These are phyloP conservation scores for Suillus brevipes DNA, from an alignment of 768 basidiomycete genomes.

Conservation along the genomic window DNA sequence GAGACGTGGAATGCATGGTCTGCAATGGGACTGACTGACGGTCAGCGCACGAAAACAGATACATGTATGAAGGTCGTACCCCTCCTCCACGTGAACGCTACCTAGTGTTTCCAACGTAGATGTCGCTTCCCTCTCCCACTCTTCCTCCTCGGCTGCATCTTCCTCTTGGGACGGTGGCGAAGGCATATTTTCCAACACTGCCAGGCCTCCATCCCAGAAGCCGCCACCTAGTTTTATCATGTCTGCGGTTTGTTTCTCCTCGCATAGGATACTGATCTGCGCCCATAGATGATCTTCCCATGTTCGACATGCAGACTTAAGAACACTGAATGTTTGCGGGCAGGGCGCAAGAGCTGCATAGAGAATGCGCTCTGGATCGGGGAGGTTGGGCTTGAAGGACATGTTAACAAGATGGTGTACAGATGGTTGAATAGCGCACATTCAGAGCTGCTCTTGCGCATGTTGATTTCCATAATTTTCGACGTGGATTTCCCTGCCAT, in stretches of 20 bases:
- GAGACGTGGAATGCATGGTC: slow-evolving; percentile 81
- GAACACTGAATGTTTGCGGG: slow-evolving; percentile 59
- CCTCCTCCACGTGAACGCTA: slow-evolving; percentile 60
- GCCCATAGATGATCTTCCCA: slow-evolving; percentile 99
- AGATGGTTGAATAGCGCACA: slow-evolving; percentile 17
- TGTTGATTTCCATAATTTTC: slow-evolving; percentile 85
- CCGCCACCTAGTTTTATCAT: slow-evolving; percentile 64
- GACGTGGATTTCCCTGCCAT: slow-evolving; percentile 74
- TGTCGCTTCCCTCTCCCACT: slow-evolving; percentile 68
- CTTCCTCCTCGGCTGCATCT: slow-evolving; percentile 46
- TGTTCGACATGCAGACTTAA: slow-evolving; percentile 75
- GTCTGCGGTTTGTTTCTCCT: slow-evolving; percentile 74
- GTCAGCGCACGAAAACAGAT: slow-evolving; percentile 7
- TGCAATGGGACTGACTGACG: slow-evolving; percentile 48
- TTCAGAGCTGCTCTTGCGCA: slow-evolving; percentile 80
- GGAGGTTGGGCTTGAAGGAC: slow-evolving; percentile 48
- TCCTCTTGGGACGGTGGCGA: slow-evolving; percentile 23
- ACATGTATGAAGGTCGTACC: slow-evolving; percentile 41
- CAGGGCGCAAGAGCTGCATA: slow-evolving; percentile 85
- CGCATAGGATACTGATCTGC: slow-evolving; percentile 75
- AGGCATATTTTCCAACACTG: slow-evolving; percentile 43
- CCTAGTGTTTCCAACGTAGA: slow-evolving; percentile 57
- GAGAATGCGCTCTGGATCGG: slow-evolving; percentile 76
- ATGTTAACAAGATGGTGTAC: not conserved
- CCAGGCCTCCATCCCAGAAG: slow-evolving; percentile 76